Conservation (phyloP, 2,329 filamentous ascomycete species). For the Penicillium fuscoglaucum region DNA sequence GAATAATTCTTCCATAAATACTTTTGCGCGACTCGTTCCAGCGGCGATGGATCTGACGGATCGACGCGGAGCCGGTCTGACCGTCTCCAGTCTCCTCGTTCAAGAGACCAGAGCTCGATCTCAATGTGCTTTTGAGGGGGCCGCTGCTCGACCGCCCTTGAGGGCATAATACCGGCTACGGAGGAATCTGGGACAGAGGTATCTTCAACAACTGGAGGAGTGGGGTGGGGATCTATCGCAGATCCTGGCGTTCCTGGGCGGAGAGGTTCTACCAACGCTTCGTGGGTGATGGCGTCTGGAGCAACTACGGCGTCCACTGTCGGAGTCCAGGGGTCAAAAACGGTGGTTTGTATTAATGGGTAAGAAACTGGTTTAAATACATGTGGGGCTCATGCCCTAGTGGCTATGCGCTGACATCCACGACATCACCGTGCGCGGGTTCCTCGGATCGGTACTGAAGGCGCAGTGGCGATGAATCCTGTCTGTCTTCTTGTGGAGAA, state of each 20-base stretch:
- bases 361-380: no score
- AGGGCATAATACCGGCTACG: no score
- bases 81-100: conserved; percentile 15
- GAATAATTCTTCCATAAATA: conserved; percentile 19
- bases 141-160: no score
- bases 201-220: no score
- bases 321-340: no score
- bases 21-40: conserved; percentile 15
- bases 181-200: no score
- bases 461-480: not conserved
- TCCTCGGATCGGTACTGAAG: not conserved
- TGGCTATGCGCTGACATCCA: no score
- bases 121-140: no score
- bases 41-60: conserved; percentile 11
- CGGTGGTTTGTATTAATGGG: no score
- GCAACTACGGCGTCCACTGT: not conserved
- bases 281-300: not conserved
- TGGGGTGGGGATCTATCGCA: no score
- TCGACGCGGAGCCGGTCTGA: conserved; percentile 14
- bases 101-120: not conserved
- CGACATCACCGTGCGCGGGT: fast-evolving
- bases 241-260: no score
- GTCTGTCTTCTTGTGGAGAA: not conserved
- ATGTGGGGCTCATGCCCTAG: no score
- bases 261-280: not conserved